Base-by-base conservation (phyloP, 2,329 filamentous ascomycete species). In the Calonectria ilicicola region DNA sequence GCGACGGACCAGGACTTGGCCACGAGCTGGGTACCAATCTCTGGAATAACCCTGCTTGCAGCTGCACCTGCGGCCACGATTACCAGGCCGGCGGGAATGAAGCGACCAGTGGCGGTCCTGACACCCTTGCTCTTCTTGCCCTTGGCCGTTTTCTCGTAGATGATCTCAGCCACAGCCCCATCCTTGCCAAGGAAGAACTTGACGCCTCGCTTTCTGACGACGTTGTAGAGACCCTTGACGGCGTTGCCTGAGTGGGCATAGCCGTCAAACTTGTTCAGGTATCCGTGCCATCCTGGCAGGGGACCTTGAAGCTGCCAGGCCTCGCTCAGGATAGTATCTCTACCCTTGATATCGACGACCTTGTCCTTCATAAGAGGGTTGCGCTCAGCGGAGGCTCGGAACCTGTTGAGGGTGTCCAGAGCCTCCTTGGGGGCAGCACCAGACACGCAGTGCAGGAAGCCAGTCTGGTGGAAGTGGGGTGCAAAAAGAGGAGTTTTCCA, bases 1-100 rank as follows among this genome's bases (percentile, higher is more conserved):
- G 88, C 90, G 1, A 93, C 87, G 0, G 88, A 87, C 89, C 90
- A 92, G 0, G 86, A 87, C 69, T 89, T 89, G 5, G 90, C 91
- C 0, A 87, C 86, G 3, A 91, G 84, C 46, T 89, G 87, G 0
- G 79, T 80, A 2, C 87, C 88, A 2, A 90, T 79, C 19, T 86
- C 81, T 0, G 91, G 90, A 1, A 87, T 66, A 2, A 92, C 79
- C 0, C 79, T 82, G 1, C 85, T 85, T 0, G 84, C 86, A 6
- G 84, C 85, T 0, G 90, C 90, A 0, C 91, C 91, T 0, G 87
- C 83, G 0, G 89, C 86, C 1, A 90, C 82, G 15, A 92, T 86
- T 2, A 88, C 85, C 3, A 88, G 72, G 21, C 84, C 82, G 0
- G 85, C 73, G 2, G 72, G 51, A 23, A 79, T 70, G 19, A 78